A percentile compares a stretch with the other conserved stretches of the same genome.
Evolutionary conservation across 495 filamentous ascomycete genomes (phyloP).

Genomic region (Eremomyces bilateralis): DNA sequence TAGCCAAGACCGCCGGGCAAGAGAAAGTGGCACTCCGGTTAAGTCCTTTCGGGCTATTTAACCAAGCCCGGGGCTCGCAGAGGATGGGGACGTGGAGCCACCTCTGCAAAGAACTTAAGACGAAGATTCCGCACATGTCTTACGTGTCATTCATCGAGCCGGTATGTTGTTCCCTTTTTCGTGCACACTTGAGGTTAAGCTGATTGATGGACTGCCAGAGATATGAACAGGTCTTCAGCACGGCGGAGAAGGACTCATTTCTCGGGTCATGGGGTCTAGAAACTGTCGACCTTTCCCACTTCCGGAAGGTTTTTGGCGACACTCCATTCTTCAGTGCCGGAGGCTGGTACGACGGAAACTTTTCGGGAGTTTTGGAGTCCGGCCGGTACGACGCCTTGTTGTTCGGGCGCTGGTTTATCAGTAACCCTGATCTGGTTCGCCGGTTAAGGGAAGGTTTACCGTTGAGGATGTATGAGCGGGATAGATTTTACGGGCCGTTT

Average conservation of each 20-base stretch:
- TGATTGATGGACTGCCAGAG: slow-evolving; percentile 15
- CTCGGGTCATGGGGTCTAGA: slow-evolving; percentile 23
- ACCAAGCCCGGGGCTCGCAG: slow-evolving; percentile 25
- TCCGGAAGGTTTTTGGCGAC: slow-evolving; percentile 25
- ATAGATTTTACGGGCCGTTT: slow-evolving; percentile 8
- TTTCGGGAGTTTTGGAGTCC: slow-evolving; percentile 23
- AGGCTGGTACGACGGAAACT: slow-evolving; percentile 27
- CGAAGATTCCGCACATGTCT: slow-evolving; percentile 9
- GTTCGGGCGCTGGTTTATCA: slow-evolving; percentile 8
- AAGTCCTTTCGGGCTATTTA: slow-evolving; percentile 24
- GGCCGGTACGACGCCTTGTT: slow-evolving; percentile 20
- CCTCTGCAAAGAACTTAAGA: slow-evolving; percentile 27
- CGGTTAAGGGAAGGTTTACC: slow-evolving; percentile 4
- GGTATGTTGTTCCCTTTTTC: slow-evolving; percentile 13
- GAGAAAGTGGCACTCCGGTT: slow-evolving; percentile 7
- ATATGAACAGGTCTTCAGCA: slow-evolving; percentile 27
- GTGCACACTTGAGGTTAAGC: background rate
- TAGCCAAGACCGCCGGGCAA: slow-evolving; percentile 3
- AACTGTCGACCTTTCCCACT: slow-evolving; percentile 18
- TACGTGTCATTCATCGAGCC: slow-evolving; percentile 33
- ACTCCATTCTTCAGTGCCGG: slow-evolving; percentile 28
- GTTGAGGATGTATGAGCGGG: slow-evolving; percentile 6
- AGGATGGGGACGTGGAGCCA: slow-evolving; percentile 25
- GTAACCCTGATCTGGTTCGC: slow-evolving; percentile 7
- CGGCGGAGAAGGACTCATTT: slow-evolving; percentile 24